Conservation (phyloP, 139 green algal genomes). For the Cymbomonas tetramitiformis region DNA sequence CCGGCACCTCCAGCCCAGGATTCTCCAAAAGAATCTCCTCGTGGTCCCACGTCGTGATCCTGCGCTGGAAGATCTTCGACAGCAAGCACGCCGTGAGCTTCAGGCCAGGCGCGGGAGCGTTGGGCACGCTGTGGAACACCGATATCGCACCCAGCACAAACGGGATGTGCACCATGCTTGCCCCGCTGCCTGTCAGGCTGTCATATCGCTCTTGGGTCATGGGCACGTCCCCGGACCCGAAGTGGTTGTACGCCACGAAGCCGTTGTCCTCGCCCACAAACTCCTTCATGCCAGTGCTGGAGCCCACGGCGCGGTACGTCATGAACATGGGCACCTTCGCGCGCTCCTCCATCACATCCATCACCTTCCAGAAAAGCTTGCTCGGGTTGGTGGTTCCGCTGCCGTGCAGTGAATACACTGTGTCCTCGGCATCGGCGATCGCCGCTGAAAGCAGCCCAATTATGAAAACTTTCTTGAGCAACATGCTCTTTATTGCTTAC, state of each 20-base stretch:
- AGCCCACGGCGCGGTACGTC: constrained; percentile 25
- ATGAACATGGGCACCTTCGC: constrained; percentile 4
- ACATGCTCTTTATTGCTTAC: too few species aligned
- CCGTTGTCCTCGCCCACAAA: constrained; percentile 14
- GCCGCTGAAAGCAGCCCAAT: too few species aligned
- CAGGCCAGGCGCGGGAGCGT: background rate
- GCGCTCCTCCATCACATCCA: constrained; percentile 21
- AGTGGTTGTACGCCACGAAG: constrained; percentile 14
- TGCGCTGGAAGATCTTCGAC: constrained; percentile 14
- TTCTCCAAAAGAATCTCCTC: constrained; percentile 20
- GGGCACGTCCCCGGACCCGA: constrained; percentile 23
- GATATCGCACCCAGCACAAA: constrained; percentile 24
- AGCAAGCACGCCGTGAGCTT: constrained; percentile 19
- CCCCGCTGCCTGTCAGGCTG: background rate
- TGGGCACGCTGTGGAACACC: constrained; percentile 28
- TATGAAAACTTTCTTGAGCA: too few species aligned
- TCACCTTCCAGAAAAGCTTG: constrained; percentile 23
- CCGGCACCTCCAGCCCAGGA: constrained; percentile 10
- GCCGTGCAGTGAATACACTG: too few species aligned
- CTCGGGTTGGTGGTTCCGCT: constrained; percentile 30
- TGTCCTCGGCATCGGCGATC: too few species aligned
- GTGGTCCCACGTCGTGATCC: constrained; percentile 29
- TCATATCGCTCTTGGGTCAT: constrained; percentile 9
- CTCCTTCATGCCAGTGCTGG: constrained; percentile 13
- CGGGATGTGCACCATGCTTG: constrained; percentile 20